Conservation (phyloP, 1,139 yeast species). For the Lizanozyma gosingica region DNA sequence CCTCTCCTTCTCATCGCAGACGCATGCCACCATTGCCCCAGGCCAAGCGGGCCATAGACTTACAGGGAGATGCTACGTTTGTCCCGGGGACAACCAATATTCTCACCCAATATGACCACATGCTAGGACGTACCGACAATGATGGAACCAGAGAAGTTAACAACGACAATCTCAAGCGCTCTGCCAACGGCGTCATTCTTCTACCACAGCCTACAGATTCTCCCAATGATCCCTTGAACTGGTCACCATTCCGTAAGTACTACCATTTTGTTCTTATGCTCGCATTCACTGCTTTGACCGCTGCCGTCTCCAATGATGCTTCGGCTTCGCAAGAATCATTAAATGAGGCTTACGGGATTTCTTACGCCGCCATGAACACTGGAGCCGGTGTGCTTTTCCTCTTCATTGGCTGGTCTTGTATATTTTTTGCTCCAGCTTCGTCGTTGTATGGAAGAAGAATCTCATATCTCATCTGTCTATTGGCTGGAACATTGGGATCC, state of each 20-base stretch:
- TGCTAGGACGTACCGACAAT: background rate
- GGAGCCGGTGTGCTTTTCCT: slow-evolving; percentile 31
- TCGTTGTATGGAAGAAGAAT: slow-evolving; percentile 25
- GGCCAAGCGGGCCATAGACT: background rate
- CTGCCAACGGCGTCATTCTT: slow-evolving; percentile 24
- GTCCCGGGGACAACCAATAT: background rate
- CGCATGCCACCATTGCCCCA: background rate
- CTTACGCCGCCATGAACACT: slow-evolving; percentile 27
- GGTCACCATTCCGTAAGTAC: slow-evolving; percentile 20
- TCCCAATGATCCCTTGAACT: slow-evolving; percentile 51
- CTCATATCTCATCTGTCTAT: slow-evolving; percentile 20
- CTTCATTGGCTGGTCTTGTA: slow-evolving; percentile 22
- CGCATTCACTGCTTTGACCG: slow-evolving; percentile 24
- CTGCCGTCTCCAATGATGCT: slow-evolving; percentile 29
- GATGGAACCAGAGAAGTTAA: background rate
- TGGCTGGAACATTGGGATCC: slow-evolving; percentile 21
- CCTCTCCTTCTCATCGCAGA: too few relatives aligned
- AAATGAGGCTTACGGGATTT: slow-evolving; percentile 21
- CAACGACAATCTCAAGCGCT: slow-evolving; percentile 4
- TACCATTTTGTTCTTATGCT: slow-evolving; percentile 13
- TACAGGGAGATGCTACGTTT: background rate
- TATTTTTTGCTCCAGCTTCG: slow-evolving; percentile 25
- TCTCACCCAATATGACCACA: background rate
- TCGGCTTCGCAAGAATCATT: slow-evolving; percentile 28
- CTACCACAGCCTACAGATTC: slow-evolving; percentile 52